Base-by-base conservation (phyloP, 2,329 filamentous ascomycete genomes). In the Periconia sp. region DNA sequence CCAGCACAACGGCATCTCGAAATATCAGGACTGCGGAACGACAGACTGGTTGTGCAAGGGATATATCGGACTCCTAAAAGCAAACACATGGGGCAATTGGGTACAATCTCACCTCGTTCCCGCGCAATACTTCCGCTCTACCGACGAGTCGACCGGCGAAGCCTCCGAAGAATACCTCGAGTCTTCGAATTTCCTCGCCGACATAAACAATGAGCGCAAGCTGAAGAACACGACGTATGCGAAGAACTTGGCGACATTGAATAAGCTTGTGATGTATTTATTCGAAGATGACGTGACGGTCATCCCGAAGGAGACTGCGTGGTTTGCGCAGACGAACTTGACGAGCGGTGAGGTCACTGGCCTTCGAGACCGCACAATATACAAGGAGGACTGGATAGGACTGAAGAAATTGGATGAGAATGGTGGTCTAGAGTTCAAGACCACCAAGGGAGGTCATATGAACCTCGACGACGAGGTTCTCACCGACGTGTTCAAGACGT, bases 351-450 rank as follows among this genome's bases (percentile, higher is more conserved):
- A 84, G 48, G 76, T 84, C 16, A 88, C 83, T 32, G 79, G 79
- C 12, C 71, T 99, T 65, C 78, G 81, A 53, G 81, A 91, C 38
- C 78, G 89, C 44, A 69, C 71, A 19, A 76, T 97, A 2, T 99
- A 96, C 70, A 82, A 81, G 56, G 87, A 97, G 72, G 92, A 99
- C 73, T 99, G 94, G 94, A 74, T 99, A 19, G 94, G 94, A 1
- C 74, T 99, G 67, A 88, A 82, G 68, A 73, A 75, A 58, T 73
- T 99, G 61, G 92, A 96, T 72, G 74, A 86, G 67, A 87, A 87
- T 74, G 89, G 87, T 3, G 88, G 82, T 1, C 73, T 99, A 57
- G 80, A 85, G 43, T 96, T 96, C 71, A 78, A 84, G 66, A 84
- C 78, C 2, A 80, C 84, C 0, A 78, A 84, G 4, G 94, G 92